phyloP scores from a whole-genome alignment of 371 early-diverging fungal species.

The Mortierella sp. region DNA sequence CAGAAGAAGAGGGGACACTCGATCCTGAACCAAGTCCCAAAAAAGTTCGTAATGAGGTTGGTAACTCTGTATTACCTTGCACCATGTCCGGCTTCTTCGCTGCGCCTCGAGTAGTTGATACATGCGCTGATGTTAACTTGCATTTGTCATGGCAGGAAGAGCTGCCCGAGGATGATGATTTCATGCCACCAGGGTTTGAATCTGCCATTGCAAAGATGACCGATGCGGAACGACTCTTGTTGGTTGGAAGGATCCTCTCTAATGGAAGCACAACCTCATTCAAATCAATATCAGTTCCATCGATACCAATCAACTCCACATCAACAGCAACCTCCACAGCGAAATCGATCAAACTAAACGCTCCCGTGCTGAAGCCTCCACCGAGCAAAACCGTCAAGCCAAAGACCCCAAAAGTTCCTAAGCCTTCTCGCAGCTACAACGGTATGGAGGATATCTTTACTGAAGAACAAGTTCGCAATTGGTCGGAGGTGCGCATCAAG shows the following conservation, averaged over 20 bases:
- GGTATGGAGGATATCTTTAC: slow-evolving; percentile 67
- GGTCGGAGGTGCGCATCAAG: slow-evolving; percentile 70
- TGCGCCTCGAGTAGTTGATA: no score
- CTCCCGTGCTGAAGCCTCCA: slow-evolving; percentile 7
- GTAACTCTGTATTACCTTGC: no score
- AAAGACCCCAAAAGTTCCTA: slow-evolving; percentile 16
- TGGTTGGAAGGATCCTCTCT: background rate
- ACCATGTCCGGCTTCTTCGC: no score
- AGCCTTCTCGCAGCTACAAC: slow-evolving; percentile 28
- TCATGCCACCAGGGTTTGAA: slow-evolving; percentile 10
- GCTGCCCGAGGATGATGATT: slow-evolving; percentile 24
- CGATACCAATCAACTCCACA: background rate
- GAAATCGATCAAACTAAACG: no score
- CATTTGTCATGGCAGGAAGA: slow-evolving; percentile 4
- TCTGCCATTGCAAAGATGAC: slow-evolving; percentile 2
- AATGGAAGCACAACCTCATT: background rate
- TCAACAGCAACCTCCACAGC: background rate
- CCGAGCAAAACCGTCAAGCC: slow-evolving; percentile 10
- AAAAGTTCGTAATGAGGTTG: no score
- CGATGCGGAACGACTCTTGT: background rate
- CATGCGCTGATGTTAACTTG: background rate
- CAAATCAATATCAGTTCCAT: background rate
- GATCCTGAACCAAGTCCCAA: no score
- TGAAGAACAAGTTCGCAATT: slow-evolving; percentile 60
- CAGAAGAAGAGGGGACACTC: no score